Conservation (phyloP, 371 early-diverging fungal species). For the Umbelopsis sp. region DNA sequence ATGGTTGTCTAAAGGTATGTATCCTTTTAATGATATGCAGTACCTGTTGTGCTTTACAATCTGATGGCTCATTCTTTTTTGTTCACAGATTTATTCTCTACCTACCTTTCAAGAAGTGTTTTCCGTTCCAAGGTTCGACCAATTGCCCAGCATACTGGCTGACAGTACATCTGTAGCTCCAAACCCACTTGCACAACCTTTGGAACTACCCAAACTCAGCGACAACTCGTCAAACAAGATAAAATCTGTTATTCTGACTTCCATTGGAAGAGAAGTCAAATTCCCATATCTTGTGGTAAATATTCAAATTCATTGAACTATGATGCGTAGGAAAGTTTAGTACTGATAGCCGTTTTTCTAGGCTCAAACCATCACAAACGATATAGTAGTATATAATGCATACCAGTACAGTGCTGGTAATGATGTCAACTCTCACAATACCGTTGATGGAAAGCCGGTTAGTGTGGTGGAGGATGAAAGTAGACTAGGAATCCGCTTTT, state of each 20-base stretch:
- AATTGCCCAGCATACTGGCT: slow-evolving; percentile 59
- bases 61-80: not conserved
- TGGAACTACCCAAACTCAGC: not conserved
- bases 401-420: slow-evolving; percentile 51
- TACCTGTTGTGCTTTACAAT: not conserved
- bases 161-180: slow-evolving; percentile 39
- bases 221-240: slow-evolving; percentile 38
- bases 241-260: slow-evolving; percentile 70
- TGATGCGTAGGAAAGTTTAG: not conserved
- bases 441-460: slow-evolving; percentile 7
- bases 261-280: slow-evolving; percentile 63
- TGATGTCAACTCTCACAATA: slow-evolving; percentile 28
- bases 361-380: slow-evolving; percentile 70
- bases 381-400: slow-evolving; percentile 76
- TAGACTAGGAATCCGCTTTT: slow-evolving; percentile 75
- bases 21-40: not conserved
- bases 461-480: slow-evolving; percentile 31
- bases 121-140: slow-evolving; percentile 66
- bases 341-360: slow-evolving; percentile 24
- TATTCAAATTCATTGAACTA: slow-evolving; percentile 16
- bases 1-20: slow-evolving; percentile 33
- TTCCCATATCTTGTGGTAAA: slow-evolving; percentile 75
- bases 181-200: not conserved
- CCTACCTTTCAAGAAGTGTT: slow-evolving; percentile 76
- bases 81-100: slow-evolving; percentile 61